Evolutionary conservation across 2,329 filamentous ascomycete genomes (phyloP), one percentile per base, ranked within the genome.

Genomic region (Penicillium sp.): DNA sequence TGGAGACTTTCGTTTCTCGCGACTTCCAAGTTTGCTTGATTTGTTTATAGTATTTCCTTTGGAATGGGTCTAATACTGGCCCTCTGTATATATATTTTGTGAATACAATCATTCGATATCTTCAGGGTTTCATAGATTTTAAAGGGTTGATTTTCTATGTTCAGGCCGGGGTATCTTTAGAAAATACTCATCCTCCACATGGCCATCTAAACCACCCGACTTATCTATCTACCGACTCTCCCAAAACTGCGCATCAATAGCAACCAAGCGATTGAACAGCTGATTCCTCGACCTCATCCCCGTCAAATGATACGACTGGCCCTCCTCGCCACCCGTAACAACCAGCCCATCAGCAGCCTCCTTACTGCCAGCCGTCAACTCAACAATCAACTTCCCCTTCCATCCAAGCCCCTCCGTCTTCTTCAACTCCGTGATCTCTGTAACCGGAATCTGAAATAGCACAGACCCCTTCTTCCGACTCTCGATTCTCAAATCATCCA

Each of bases 351-450:
- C 89, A 0, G 85, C 82, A 27, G 93, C 81, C 66, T 91, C 83
- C 42, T 83, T 78, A 0, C 82, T 80, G 3, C 65, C 61, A 61
- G 89, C 78, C 0, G 86, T 84, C 87, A 89, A 89, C 0, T 88
- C 88, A 0, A 93, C 86, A 1, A 93, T 78, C 43, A 93, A 72
- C 73, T 89, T 92, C 1, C 83, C 83, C 71, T 93, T 95, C 88
- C 88, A 95, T 0, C 88, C 88, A 31, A 91, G 75, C 0, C 89
- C 89, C 4, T 89, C 88, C 1, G 91, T 74, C 71, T 95, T 95
- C 66, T 83, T 86, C 46, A 95, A 64, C 66, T 91, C 87, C 44
- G 67, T 73, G 40, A 95, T 85, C 13, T 92, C 86, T 0, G 77
- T 77, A 3, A 93, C 78, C 0, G 87, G 78, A 0, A 93, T 75